phyloP scores from a whole-genome alignment of 1,284 basidiomycete genomes.

The Leccinum pachyderme region DNA sequence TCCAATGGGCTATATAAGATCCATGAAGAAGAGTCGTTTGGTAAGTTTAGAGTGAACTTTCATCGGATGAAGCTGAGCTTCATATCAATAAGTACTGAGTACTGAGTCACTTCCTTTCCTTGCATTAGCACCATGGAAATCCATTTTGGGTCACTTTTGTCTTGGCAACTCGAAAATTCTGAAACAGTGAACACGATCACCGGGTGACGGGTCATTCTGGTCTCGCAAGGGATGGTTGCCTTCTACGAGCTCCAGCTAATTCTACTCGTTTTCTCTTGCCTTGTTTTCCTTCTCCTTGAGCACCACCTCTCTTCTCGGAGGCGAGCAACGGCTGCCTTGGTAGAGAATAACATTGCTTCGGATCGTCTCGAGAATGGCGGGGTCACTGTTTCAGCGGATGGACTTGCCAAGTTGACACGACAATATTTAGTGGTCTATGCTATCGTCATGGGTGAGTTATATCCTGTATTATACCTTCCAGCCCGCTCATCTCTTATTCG shows the following conservation, averaged over 20 bases:
- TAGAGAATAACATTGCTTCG: conserved; percentile 24
- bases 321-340: conserved; percentile 19
- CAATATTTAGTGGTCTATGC: conserved; percentile 68
- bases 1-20: no score
- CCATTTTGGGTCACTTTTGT: no score
- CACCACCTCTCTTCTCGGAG: conserved; percentile 39
- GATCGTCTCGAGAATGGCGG: conserved; percentile 39
- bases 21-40: no score
- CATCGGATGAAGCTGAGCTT: no score
- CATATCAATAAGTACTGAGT: no score
- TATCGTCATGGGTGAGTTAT: conserved; percentile 63
- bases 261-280: conserved; percentile 44
- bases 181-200: no score
- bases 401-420: conserved; percentile 43
- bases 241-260: conserved; percentile 58
- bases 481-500: conserved; percentile 2
- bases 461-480: neutral
- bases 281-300: conserved; percentile 47
- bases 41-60: no score
- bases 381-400: conserved; percentile 19
- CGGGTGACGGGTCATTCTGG: no score
- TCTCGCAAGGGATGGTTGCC: conserved; percentile 18
- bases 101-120: no score
- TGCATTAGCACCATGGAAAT: no score
- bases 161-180: no score